phyloP scores from a whole-genome alignment of 75 land plant genomes.

The Gnetum montanum region DNA sequence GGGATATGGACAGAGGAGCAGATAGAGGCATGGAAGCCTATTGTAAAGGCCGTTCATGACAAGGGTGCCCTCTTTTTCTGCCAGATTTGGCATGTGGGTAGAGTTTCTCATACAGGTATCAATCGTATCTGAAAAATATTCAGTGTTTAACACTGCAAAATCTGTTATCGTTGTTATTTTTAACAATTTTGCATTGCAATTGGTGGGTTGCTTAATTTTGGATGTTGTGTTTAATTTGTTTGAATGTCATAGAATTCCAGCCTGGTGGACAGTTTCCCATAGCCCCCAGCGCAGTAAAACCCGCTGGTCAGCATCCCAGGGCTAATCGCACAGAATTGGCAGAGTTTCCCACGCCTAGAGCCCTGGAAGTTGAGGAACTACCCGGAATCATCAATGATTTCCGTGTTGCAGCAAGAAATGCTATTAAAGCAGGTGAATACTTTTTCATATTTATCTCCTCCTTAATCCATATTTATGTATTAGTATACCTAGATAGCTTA shows the following conservation, averaged over 20 bases:
- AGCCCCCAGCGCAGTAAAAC: no score
- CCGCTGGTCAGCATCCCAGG: slow-evolving; percentile 21
- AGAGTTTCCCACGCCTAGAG: slow-evolving; percentile 37
- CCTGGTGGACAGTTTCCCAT: no score
- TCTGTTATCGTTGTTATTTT: no score
- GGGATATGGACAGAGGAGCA: slow-evolving; percentile 65
- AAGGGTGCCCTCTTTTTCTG: slow-evolving; percentile 71
- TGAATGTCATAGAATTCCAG: no score
- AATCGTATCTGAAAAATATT: no score
- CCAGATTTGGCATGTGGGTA: slow-evolving; percentile 81
- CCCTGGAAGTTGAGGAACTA: slow-evolving; percentile 55
- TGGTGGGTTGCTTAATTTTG: no score
- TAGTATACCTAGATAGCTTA: no score
- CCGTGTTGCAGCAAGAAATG: slow-evolving; percentile 67
- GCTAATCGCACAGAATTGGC: slow-evolving; percentile 9
- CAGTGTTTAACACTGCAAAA: no score
- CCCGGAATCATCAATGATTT: slow-evolving; percentile 58
- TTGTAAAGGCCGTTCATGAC: slow-evolving; percentile 58
- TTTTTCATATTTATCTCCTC: not conserved
- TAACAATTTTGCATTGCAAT: no score
- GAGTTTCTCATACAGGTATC: slow-evolving; percentile 56
- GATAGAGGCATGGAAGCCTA: slow-evolving; percentile 59
- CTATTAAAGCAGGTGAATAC: slow-evolving; percentile 54
- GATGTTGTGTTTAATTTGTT: no score
- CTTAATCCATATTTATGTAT: no score